Evolutionary conservation across 2,329 filamentous ascomycete genomes (phyloP).

Genomic region (Scorias spongiosa): DNA sequence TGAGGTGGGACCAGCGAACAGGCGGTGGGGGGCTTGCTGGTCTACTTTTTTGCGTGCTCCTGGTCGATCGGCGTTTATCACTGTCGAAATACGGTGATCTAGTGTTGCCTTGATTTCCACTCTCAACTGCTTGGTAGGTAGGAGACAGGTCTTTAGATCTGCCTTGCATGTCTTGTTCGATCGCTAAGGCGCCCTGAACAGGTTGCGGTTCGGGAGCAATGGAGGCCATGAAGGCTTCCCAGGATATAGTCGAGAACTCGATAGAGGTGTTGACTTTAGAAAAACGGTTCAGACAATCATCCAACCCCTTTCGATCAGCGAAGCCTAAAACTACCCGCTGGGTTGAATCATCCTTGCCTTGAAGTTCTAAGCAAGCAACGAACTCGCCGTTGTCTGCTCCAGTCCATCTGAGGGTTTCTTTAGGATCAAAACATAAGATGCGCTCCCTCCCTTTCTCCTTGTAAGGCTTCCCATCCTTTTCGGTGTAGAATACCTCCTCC

Average conservation of each 20-base stretch:
- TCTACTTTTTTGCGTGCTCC: background rate
- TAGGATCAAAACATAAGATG: background rate
- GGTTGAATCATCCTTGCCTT: constrained; percentile 31
- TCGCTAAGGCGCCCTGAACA: background rate
- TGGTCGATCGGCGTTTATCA: background rate
- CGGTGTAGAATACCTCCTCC: background rate
- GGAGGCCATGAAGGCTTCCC: background rate
- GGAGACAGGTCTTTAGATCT: no score
- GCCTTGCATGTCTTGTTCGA: no score
- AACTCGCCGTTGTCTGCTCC: constrained; percentile 1
- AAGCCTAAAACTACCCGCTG: background rate
- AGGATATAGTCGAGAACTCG: background rate
- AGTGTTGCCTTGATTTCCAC: background rate
- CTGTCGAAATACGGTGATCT: background rate
- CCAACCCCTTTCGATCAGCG: background rate
- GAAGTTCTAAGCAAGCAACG: constrained; percentile 28
- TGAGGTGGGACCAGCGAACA: constrained; percentile 11
- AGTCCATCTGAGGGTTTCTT: background rate
- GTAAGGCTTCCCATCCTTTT: background rate
- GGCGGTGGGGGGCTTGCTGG: constrained; percentile 3
- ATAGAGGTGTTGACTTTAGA: background rate
- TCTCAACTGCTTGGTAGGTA: no score
- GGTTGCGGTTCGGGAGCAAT: background rate
- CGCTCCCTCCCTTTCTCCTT: constrained; percentile 1
- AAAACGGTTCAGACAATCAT: background rate